Base-by-base conservation (phyloP, 345 rosid genomes). In the Kernera saxatilis region DNA sequence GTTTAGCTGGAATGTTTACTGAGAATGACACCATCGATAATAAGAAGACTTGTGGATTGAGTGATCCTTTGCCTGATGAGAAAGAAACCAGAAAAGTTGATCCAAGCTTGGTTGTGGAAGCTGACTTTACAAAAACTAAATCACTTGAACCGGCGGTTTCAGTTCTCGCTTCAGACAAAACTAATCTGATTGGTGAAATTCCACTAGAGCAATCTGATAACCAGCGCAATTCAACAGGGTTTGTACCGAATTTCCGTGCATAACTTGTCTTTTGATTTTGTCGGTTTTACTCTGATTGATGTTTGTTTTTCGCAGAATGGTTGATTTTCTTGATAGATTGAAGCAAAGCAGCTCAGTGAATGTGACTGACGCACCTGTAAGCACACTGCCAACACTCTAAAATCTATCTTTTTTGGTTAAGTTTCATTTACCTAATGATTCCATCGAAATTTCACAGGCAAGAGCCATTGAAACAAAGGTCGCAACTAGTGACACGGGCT, bases 1-100 rank as follows among this genome's bases (percentile, higher is more conserved):
- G 89, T 69, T 80, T 93, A 85, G 98, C 98, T 5, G 88, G 82
- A 72, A 83, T 88, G 92, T 83, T 87, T 75, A 76, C 80, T 7
- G 77, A 78, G 71, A 35, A 61, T 74, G 71, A 26, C 67, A 18
- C 66, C 19, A 17, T 57, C 33, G 70, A 41, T 69, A 77, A 41
- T 69, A 77, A 67, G 46, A 77, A 49, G 68, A 69, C 79, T 64
- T 43, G 57, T 60, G n/a, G n/a, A n/a, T n/a, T n/a, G n/a, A n/a
- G n/a, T n/a, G 77, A 46, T 22, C 21, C 51, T 71, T 64, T 71
- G 26, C 41, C 48, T 69, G n/a, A 66, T 57, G 67, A 48, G n/a
- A 50, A 58, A 74, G 62, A 67, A 17, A 40, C 54, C n/a, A 74
- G 0, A 37, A 73, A 57, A 40, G 81, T 57, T 66, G 87, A 82